Evolutionary conservation across 2,329 filamentous ascomycete species (phyloP).

Genomic region (Aureobasidium melanogenum): DNA sequence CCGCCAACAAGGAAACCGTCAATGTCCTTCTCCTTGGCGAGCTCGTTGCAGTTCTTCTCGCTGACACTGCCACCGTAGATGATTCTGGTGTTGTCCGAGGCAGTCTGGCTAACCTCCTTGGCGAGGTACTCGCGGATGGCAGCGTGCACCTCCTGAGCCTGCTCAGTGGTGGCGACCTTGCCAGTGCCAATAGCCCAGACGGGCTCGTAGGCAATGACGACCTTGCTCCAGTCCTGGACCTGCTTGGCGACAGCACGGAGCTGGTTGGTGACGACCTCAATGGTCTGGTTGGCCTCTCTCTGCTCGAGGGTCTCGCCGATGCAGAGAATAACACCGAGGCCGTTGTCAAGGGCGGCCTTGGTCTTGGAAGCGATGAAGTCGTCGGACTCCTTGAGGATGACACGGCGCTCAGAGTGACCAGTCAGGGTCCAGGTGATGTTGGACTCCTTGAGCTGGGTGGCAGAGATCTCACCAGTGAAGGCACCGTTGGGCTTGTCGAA

Average conservation of each 20-base stretch:
- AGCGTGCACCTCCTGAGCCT: constrained; percentile 89
- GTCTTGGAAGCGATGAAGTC: constrained; percentile 83
- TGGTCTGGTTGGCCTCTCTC: constrained; percentile 50
- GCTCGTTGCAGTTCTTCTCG: constrained; percentile 95
- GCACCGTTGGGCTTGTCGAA: constrained; percentile 59
- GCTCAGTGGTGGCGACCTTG: constrained; percentile 79
- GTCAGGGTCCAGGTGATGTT: constrained; percentile 84
- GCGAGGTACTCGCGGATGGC: constrained; percentile 82
- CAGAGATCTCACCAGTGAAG: constrained; percentile 96
- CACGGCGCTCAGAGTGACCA: constrained; percentile 91
- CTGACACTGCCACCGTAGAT: constrained; percentile 95
- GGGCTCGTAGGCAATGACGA: constrained; percentile 97
- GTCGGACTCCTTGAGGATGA: constrained; percentile 79
- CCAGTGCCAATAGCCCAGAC: constrained; percentile 94
- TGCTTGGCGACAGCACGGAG: constrained; percentile 72
- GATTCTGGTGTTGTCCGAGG: constrained; percentile 80
- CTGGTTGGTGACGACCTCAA: constrained; percentile 77
- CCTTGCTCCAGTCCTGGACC: constrained; percentile 80
- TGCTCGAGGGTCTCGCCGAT: constrained; percentile 29
- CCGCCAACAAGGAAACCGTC: constrained; percentile 97
- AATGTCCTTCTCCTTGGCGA: constrained; percentile 87
- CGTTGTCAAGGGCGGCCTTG: constrained; percentile 81
- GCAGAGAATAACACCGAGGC: constrained; percentile 89
- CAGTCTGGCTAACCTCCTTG: constrained; percentile 64
- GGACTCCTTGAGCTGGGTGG: constrained; percentile 80